Percentiles rank a stretch among this genome's conserved stretches.
These are phyloP conservation scores for Scleroderma bovista DNA, from an alignment of 768 basidiomycete genomes.

Conservation along the genomic window DNA sequence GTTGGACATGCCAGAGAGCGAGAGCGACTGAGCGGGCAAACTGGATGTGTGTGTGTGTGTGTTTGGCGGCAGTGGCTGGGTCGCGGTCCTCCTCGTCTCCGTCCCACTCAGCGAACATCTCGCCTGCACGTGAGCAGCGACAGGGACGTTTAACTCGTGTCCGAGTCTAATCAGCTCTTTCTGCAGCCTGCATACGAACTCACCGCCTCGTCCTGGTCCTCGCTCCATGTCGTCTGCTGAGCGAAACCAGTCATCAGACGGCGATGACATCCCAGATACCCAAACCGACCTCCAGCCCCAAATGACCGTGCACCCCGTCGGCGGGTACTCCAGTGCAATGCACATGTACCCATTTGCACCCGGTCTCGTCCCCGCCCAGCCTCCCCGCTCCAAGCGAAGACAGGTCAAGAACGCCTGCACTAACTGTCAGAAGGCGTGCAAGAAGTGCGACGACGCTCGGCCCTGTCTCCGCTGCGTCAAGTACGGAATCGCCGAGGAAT, in stretches of 20 bases:
- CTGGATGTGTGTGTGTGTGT: neutral
- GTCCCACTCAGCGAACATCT: neutral
- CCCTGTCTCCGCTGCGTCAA: conserved; percentile 92
- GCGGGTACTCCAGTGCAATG: conserved; percentile 48
- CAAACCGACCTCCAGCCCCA: conserved; percentile 39
- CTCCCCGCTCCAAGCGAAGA: conserved; percentile 68
- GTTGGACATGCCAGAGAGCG: conserved; percentile 37
- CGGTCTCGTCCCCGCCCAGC: conserved; percentile 39
- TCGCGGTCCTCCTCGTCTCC: neutral
- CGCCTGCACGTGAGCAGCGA: conserved; percentile 28
- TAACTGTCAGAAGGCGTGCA: conserved; percentile 87
- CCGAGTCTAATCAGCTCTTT: conserved; percentile 24
- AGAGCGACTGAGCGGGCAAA: conserved; percentile 37
- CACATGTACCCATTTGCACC: conserved; percentile 68
- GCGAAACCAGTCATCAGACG: conserved; percentile 36
- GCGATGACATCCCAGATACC: conserved; percentile 33
- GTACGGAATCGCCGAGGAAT: conserved; percentile 83
- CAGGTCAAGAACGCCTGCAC: conserved; percentile 93
- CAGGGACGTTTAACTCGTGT: conserved; percentile 30
- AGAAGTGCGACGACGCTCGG: conserved; percentile 87
- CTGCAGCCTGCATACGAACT: conserved; percentile 2
- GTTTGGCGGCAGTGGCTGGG: neutral
- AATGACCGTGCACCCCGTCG: conserved; percentile 47
- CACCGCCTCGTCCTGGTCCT: conserved; percentile 19
- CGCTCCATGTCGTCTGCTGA: conserved; percentile 35